Evolutionary conservation across 2,329 filamentous ascomycete species (phyloP).

Genomic region (Ophiostoma piceae): DNA sequence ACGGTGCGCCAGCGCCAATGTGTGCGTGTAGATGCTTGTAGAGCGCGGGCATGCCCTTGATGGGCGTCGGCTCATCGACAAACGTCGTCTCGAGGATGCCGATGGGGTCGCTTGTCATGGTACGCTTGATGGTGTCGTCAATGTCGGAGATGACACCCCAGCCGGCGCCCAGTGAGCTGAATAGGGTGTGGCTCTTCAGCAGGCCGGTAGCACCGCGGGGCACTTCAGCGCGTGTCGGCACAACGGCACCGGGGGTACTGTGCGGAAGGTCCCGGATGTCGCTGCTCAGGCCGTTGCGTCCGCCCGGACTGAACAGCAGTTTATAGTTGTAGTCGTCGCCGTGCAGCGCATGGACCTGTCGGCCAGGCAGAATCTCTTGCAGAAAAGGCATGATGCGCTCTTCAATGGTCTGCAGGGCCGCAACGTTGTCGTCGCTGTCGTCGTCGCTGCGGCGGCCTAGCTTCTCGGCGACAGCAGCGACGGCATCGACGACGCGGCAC

Average conservation of each 20-base stretch:
- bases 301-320: constrained; percentile 62
- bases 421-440: constrained; percentile 30
- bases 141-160: constrained; percentile 87
- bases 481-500: constrained; percentile 60
- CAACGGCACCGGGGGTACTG: constrained; percentile 41
- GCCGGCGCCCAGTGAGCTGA: constrained; percentile 74
- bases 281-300: constrained; percentile 65
- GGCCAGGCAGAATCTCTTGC: constrained; percentile 66
- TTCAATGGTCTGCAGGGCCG: constrained; percentile 52
- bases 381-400: constrained; percentile 71
- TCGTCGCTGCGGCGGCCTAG: constrained; percentile 48
- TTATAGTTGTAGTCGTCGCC: constrained; percentile 36
- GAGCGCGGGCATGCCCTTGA: constrained; percentile 77
- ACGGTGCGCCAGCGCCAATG: constrained; percentile 48
- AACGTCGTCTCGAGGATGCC: constrained; percentile 84
- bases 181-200: constrained; percentile 63
- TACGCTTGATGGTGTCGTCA: constrained; percentile 94
- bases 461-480: constrained; percentile 64
- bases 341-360: constrained; percentile 61
- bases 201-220: constrained; percentile 50
- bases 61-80: constrained; percentile 63
- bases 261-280: constrained; percentile 53
- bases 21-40: constrained; percentile 61
- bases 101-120: constrained; percentile 70
- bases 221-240: constrained; percentile 47